Evolutionary conservation across 768 basidiomycete species (phyloP).

Genomic region (Hemileccinum impolitum): DNA sequence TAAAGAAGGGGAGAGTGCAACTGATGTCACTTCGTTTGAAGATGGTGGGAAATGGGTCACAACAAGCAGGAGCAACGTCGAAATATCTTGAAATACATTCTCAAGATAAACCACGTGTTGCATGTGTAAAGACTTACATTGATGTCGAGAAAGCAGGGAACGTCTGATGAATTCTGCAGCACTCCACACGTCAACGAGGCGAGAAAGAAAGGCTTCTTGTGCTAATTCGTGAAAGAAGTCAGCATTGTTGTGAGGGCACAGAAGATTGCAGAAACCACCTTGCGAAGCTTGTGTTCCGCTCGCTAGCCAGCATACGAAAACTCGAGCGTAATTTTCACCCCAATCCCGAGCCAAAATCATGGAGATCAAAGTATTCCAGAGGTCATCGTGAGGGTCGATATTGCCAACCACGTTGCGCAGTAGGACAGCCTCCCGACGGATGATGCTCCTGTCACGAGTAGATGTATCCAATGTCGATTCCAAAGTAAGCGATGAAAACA

Average conservation of each 20-base stretch:
- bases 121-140: constrained; percentile 49
- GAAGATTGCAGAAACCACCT: constrained; percentile 21
- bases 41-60: constrained; percentile 57
- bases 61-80: constrained; percentile 63
- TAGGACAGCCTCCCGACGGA: constrained; percentile 54
- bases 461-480: constrained; percentile 32
- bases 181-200: constrained; percentile 65
- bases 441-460: constrained; percentile 35
- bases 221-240: constrained; percentile 25
- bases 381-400: constrained; percentile 40
- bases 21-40: constrained; percentile 41
- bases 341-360: constrained; percentile 58
- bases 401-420: constrained; percentile 54
- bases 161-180: constrained; percentile 75
- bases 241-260: background rate
- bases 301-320: constrained; percentile 70
- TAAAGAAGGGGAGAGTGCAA: constrained; percentile 58
- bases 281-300: constrained; percentile 38
- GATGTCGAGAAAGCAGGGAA: constrained; percentile 71
- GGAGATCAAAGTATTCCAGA: constrained; percentile 47
- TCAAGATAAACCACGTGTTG: background rate
- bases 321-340: constrained; percentile 53
- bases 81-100: constrained; percentile 53
- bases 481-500: constrained; percentile 48
- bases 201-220: constrained; percentile 46